These are phyloP conservation scores for Inosperma sp. DNA, from an alignment of 768 basidiomycete genomes.

Conservation along the genomic window DNA sequence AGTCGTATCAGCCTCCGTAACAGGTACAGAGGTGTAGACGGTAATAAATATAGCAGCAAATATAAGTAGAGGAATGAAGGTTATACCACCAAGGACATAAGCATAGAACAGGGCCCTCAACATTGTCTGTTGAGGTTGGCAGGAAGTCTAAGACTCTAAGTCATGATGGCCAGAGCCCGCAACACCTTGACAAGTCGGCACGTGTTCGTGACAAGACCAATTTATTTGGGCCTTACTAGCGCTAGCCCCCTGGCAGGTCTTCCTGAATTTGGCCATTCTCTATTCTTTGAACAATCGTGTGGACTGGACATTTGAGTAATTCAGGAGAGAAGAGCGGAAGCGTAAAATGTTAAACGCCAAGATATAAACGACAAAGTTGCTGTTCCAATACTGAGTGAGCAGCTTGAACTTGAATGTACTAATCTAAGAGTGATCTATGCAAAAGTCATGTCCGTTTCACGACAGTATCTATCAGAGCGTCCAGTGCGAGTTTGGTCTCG, in stretches of 20 bases:
- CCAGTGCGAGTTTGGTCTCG: slow-evolving; percentile 73
- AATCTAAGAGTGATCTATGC: neutral
- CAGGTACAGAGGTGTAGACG: slow-evolving; percentile 84
- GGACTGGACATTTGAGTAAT: too few species aligned
- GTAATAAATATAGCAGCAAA: slow-evolving; percentile 53
- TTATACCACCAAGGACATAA: slow-evolving; percentile 86
- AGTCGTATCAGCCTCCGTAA: slow-evolving; percentile 48
- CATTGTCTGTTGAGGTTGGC: slow-evolving; percentile 39
- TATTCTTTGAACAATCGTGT: too few species aligned
- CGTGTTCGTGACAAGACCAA: neutral
- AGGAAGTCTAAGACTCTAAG: neutral
- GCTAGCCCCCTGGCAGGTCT: too few species aligned
- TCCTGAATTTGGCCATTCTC: slow-evolving; percentile 23
- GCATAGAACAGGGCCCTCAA: slow-evolving; percentile 73
- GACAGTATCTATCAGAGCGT: slow-evolving; percentile 63
- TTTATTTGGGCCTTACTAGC: too few species aligned
- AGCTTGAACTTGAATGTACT: too few species aligned
- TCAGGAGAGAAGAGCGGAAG: too few species aligned
- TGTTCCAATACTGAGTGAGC: too few species aligned
- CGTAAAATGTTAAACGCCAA: too few species aligned
- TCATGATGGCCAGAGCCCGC: neutral
- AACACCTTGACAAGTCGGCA: neutral
- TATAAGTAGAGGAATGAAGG: slow-evolving; percentile 79
- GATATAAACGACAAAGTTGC: too few species aligned
- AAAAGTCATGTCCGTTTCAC: slow-evolving; percentile 52